Conservation (phyloP, 2,329 filamentous ascomycete species). For the Reticulascus tulasneorum region DNA sequence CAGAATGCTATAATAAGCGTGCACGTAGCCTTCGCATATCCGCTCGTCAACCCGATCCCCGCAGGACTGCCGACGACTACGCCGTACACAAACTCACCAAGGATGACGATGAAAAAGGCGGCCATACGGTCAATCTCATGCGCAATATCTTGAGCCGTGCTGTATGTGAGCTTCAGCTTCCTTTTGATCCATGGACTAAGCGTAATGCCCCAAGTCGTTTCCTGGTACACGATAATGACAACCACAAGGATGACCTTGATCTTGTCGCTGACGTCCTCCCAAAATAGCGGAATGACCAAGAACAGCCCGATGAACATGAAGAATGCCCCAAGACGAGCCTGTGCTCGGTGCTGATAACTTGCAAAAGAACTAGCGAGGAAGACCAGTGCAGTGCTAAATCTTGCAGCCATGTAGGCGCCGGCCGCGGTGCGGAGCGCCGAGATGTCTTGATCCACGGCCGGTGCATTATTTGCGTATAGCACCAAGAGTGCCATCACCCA, state of each 20-base stretch:
- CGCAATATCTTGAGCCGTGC: constrained; percentile 44
- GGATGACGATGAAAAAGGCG: constrained; percentile 48
- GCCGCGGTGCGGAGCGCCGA: constrained; percentile 39
- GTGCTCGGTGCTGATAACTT: constrained; percentile 41
- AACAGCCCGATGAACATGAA: constrained; percentile 37
- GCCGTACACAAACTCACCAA: constrained; percentile 45
- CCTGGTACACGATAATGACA: constrained; percentile 37
- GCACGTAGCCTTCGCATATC: constrained; percentile 41
- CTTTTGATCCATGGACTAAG: constrained; percentile 40
- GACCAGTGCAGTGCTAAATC: constrained; percentile 34
- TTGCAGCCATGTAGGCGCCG: constrained; percentile 42
- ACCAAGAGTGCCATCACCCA: constrained; percentile 48
- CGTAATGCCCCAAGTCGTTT: constrained; percentile 38
- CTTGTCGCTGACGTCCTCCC: constrained; percentile 33
- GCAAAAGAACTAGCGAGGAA: constrained; percentile 40
- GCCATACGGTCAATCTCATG: constrained; percentile 47
- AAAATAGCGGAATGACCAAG: constrained; percentile 39
- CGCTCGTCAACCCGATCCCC: constrained; percentile 37
- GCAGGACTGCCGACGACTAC: constrained; percentile 44
- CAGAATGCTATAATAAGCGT: constrained; percentile 46
- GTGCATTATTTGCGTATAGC: constrained; percentile 44
- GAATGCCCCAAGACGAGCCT: constrained; percentile 38
- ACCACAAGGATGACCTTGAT: constrained; percentile 38
- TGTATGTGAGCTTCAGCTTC: constrained; percentile 36
- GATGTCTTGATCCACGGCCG: constrained; percentile 36